Conservation (phyloP, 2,329 filamentous ascomycete genomes). For the Colletotrichum sp. region DNA sequence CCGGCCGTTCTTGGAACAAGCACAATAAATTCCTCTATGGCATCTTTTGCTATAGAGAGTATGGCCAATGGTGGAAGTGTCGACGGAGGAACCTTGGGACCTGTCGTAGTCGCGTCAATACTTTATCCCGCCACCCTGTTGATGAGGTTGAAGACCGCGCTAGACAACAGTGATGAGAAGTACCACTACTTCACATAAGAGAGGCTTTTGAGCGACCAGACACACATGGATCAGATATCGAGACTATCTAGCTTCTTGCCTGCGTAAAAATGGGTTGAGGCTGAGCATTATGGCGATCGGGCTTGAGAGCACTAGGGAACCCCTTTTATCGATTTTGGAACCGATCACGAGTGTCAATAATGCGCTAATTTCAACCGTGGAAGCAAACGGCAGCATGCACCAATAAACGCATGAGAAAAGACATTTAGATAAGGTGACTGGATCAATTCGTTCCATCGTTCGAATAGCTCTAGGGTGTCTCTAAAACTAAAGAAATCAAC, state of each 20-base stretch:
- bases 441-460: slow-evolving; percentile 14
- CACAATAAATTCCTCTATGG: rapidly evolving
- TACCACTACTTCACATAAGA: not conserved
- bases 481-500: not conserved
- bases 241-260: not conserved
- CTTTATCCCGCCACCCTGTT: not conserved
- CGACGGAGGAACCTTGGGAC: not conserved
- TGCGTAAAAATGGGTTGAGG: rapidly evolving
- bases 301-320: not conserved
- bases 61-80: rapidly evolving
- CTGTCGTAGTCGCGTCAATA: rapidly evolving
- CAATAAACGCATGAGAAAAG: not conserved
- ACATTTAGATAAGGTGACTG: not conserved
- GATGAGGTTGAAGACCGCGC: not conserved
- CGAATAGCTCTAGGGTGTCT: slow-evolving; percentile 11
- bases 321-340: rapidly evolving
- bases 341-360: too few species aligned
- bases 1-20: rapidly evolving
- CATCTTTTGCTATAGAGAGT: rapidly evolving
- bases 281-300: not conserved
- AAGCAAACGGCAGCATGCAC: not conserved
- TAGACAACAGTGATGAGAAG: not conserved
- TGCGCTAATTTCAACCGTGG: not conserved
- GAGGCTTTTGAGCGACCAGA: rapidly evolving
- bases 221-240: rapidly evolving